A percentile compares a stretch with the other conserved stretches of the same genome.
Evolutionary conservation across 345 rosid genomes (phyloP).

Genomic region (Melaleuca alternifolia): DNA sequence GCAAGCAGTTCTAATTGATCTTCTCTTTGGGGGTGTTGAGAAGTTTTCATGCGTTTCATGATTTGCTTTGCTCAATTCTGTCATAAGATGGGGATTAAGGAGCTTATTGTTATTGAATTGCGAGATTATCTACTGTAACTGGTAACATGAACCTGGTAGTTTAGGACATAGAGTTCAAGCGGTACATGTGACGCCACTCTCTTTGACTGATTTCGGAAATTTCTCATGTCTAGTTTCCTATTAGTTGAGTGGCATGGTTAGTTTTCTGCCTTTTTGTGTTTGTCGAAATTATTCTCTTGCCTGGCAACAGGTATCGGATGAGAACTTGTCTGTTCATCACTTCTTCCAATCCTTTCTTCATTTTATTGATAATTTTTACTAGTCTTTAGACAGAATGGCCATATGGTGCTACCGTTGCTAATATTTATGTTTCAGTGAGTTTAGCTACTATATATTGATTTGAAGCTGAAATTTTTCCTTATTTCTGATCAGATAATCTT

Average conservation of each 20-base stretch:
- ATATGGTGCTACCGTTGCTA: not conserved
- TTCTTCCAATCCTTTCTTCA: not conserved
- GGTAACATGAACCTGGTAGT: not conserved
- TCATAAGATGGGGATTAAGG: not conserved
- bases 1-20: not conserved
- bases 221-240: not conserved
- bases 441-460: not conserved
- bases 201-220: not conserved
- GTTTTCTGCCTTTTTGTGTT: not conserved
- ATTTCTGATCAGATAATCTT: conserved; percentile 53
- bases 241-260: not conserved
- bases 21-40: not conserved
- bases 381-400: not conserved
- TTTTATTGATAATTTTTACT: not conserved
- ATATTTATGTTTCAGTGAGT: not conserved
- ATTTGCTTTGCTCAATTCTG: not conserved
- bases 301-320: not conserved
- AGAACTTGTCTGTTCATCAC: not conserved
- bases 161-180: not conserved
- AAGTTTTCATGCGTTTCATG: not conserved
- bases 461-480: not conserved
- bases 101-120: not conserved
- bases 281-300: not conserved
- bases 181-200: not conserved
- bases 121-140: not conserved